These are phyloP conservation scores for Mortierella claussenii DNA, from an alignment of 192 early-diverging fungal species.

Conservation along the genomic window DNA sequence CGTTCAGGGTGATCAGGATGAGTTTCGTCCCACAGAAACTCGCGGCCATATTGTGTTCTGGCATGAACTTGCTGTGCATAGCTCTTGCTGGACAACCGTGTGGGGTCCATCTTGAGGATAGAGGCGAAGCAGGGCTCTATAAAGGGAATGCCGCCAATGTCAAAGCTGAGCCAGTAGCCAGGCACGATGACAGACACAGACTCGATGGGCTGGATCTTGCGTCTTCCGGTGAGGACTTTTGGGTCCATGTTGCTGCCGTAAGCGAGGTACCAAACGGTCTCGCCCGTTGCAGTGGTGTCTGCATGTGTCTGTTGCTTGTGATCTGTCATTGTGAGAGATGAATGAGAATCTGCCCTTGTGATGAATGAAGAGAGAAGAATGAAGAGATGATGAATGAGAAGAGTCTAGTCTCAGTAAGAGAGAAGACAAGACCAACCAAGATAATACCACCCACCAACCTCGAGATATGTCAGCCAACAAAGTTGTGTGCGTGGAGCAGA, in stretches of 20 bases:
- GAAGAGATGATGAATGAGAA: not conserved
- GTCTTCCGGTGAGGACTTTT: constrained; percentile 39
- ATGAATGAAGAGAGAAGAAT: not conserved
- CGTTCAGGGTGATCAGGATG: constrained; percentile 17
- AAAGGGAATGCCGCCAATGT: constrained; percentile 44
- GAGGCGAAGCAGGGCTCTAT: constrained; percentile 52
- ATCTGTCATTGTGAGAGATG: too few species aligned
- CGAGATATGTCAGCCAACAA: too few species aligned
- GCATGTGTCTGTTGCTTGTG: not conserved
- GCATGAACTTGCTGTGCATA: constrained; percentile 45
- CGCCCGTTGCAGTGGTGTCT: not conserved
- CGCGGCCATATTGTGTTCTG: constrained; percentile 25
- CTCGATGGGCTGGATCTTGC: constrained; percentile 42
- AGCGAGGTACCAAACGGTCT: constrained; percentile 33
- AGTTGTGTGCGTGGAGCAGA: too few species aligned
- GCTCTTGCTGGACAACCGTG: constrained; percentile 8
- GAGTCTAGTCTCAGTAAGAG: too few species aligned
- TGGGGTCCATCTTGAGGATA: constrained; percentile 23
- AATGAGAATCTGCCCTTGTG: too few species aligned
- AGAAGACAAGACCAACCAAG: too few species aligned
- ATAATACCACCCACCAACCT: too few species aligned
- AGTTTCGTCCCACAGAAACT: constrained; percentile 42
- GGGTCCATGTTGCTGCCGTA: constrained; percentile 53
- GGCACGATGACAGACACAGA: constrained; percentile 33
- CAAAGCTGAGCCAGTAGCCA: constrained; percentile 51